A percentile compares a stretch with the other conserved stretches of the same genome.
These are phyloP conservation scores for Trichoderma asperelloides DNA, from an alignment of 495 filamentous ascomycete genomes.

Conservation along the genomic window DNA sequence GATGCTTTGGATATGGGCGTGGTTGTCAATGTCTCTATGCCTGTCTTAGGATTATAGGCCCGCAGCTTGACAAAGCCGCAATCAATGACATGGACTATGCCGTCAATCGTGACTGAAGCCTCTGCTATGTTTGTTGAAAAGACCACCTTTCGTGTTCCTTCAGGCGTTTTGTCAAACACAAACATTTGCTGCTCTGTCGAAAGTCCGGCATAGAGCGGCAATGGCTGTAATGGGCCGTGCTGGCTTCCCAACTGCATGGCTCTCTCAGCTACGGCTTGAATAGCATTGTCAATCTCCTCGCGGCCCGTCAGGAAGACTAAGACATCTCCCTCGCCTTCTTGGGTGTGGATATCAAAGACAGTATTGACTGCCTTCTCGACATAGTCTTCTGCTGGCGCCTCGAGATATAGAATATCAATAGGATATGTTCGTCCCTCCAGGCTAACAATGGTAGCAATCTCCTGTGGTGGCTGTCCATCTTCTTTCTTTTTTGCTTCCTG, in stretches of 20 bases:
- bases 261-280: conserved; percentile 72
- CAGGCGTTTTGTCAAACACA: conserved; percentile 80
- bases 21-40: conserved; percentile 87
- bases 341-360: conserved; percentile 87
- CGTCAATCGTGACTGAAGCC: conserved; percentile 89
- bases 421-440: conserved; percentile 88
- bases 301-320: conserved; percentile 87
- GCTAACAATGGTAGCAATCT: conserved; percentile 67
- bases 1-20: conserved; percentile 87
- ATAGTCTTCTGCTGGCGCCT: conserved; percentile 77
- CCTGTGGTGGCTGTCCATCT: conserved; percentile 12
- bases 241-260: conserved; percentile 63
- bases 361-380: conserved; percentile 79
- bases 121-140: conserved; percentile 96
- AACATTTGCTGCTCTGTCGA: conserved; percentile 86
- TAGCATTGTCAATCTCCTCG: conserved; percentile 81
- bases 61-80: conserved; percentile 87
- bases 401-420: conserved; percentile 80
- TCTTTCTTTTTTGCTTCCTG: conserved; percentile 34
- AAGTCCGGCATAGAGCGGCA: conserved; percentile 85
- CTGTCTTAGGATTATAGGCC: conserved; percentile 75
- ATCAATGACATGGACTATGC: conserved; percentile 88
- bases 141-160: conserved; percentile 82
- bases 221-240: conserved; percentile 58
- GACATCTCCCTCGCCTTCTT: conserved; percentile 82